Base-by-base conservation (phyloP, 345 rosid species). In the Populus ilicifolia region DNA sequence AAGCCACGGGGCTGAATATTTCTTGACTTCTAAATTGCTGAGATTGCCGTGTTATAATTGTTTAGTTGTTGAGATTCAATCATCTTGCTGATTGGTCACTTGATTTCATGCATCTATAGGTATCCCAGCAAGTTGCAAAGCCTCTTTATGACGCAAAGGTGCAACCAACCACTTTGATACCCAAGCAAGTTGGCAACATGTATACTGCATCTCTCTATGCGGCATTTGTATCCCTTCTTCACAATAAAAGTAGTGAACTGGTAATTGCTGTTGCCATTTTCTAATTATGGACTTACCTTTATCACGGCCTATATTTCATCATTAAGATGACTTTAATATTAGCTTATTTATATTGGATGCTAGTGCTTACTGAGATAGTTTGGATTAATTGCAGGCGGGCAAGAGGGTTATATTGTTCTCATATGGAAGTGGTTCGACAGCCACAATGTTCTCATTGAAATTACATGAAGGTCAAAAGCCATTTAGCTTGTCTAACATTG, bases 131-230 rank as follows among this genome's bases (percentile, higher is more conserved):
- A 85, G 86, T 87, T 70, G 90, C 99, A 14, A 96, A 96, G 90
- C 87, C 98, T 44, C 85, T 92, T n/a, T 96, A 91, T 63, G 96
- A 91, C 69, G 77, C 85, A 25, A 96, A 90, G 90, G 97, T 94
- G 78, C 94, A 90, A 80, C 96, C 98, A 14, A 84, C 97, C 56
- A 92, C 97, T 77, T 84, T 94, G 88, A 41, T 96, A 69, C 99
- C 99, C 35, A 96, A 96, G 77, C 91, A 92, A 94, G 97, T 92
- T n/a, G 99, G 99, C 77, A 96, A 96, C 89, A 96, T 92, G 98
- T 94, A 96, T 85, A 96, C 99, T 0, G 99, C 99, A 78, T 96
- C 99, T 78, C 79, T 96, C 38, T 96, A 94, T 76, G 97, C 98
- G 29, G 99, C 99, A 59, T 92, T 96, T 80, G 95, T 85, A 67